Conservation (phyloP, 768 basidiomycete genomes). For the Obba rivulosa region DNA sequence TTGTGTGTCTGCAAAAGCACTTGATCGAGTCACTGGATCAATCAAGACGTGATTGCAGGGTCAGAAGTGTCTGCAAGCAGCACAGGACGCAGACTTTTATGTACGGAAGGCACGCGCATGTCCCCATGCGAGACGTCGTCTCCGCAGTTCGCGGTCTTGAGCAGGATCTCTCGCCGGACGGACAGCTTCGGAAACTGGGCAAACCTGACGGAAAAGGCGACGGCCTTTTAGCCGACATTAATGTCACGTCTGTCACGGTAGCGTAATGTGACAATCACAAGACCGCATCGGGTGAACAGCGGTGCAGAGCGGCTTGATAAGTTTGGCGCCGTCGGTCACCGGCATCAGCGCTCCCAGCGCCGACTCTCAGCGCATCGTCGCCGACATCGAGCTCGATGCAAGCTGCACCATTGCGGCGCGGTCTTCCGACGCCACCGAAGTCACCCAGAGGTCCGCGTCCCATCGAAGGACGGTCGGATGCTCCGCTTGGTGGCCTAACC, state of each 20-base stretch:
- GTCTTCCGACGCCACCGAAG: conserved; percentile 26
- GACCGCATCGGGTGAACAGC: conserved; percentile 11
- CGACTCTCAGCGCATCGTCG: conserved; percentile 2
- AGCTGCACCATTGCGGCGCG: conserved; percentile 23
- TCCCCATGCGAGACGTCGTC: too few species aligned
- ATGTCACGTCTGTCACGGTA: conserved; percentile 8
- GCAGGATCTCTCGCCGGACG: neutral
- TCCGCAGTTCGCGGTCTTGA: too few species aligned
- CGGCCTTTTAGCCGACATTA: neutral
- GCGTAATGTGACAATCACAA: conserved; percentile 3
- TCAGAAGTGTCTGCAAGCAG: too few species aligned
- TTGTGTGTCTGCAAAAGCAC: too few species aligned
- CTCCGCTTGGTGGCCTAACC: conserved; percentile 9
- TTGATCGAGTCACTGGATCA: too few species aligned
- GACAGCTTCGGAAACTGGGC: neutral
- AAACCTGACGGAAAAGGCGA: neutral
- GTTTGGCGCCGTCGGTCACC: conserved; percentile 4
- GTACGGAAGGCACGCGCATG: too few species aligned
- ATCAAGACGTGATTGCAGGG: too few species aligned
- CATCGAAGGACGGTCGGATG: conserved; percentile 6
- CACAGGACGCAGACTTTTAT: too few species aligned
- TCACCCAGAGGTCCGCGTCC: neutral
- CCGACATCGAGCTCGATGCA: conserved; percentile 10
- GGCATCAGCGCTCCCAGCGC: neutral
- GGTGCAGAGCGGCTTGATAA: conserved; percentile 7